A percentile compares a stretch with the other conserved stretches of the same genome.
Evolutionary conservation across 2,329 filamentous ascomycete genomes (phyloP).

Genomic region (Epichloe gansuensis): DNA sequence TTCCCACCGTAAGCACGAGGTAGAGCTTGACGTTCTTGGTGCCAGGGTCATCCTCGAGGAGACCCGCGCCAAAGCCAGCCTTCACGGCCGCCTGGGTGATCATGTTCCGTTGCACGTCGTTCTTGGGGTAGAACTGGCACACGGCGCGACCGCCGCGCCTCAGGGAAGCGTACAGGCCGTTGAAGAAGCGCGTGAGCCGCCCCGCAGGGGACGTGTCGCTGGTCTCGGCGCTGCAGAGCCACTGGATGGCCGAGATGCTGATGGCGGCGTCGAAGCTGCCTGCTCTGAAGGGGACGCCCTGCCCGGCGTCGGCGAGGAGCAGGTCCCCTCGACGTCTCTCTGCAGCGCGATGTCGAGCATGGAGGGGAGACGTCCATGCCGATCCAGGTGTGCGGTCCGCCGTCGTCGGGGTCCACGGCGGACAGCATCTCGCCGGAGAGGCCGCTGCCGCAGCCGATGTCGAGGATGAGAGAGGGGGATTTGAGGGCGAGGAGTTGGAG

Average conservation of each 20-base stretch:
- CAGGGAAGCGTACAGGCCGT: slow-evolving; percentile 76
- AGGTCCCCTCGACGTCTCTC: slow-evolving; percentile 82
- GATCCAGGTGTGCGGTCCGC: slow-evolving; percentile 88
- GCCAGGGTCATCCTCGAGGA: slow-evolving; percentile 88
- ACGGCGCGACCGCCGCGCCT: slow-evolving; percentile 79
- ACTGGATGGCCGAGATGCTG: slow-evolving; percentile 92
- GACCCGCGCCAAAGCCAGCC: slow-evolving; percentile 88
- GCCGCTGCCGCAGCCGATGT: slow-evolving; percentile 92
- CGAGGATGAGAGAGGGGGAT: slow-evolving; percentile 76
- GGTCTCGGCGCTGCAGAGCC: slow-evolving; percentile 92
- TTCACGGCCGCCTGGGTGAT: slow-evolving; percentile 82
- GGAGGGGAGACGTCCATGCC: slow-evolving; percentile 90
- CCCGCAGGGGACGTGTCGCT: slow-evolving; percentile 72
- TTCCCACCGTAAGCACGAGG: slow-evolving; percentile 81
- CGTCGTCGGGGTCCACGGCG: slow-evolving; percentile 52
- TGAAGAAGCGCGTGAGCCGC: slow-evolving; percentile 76
- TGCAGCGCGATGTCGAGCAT: slow-evolving; percentile 96
- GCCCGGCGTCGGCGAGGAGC: slow-evolving; percentile 88
- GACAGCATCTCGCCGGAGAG: slow-evolving; percentile 90
- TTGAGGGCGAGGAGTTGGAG: slow-evolving; percentile 79
- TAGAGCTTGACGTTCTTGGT: slow-evolving; percentile 98
- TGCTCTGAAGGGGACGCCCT: slow-evolving; percentile 85
- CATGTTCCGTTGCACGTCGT: slow-evolving; percentile 83
- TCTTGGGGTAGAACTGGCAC: slow-evolving; percentile 97
- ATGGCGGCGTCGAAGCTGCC: slow-evolving; percentile 93